phyloP scores from a whole-genome alignment of 177 flowering plant species.

The Vitis hybrid region DNA sequence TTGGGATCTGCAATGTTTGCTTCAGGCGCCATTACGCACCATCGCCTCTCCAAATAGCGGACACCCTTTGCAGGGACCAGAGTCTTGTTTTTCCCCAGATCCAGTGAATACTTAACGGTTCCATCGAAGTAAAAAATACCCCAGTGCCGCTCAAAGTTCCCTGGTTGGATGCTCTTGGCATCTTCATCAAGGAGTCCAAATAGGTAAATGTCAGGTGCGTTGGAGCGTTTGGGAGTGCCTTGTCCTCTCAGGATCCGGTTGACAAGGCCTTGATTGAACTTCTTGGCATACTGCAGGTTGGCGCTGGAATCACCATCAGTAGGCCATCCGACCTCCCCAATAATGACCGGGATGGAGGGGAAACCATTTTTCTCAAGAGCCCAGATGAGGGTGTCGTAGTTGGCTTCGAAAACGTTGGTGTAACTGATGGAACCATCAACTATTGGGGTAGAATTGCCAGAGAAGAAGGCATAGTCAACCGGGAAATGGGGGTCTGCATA shows the following conservation, averaged over 20 bases:
- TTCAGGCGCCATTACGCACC: constrained; percentile 81
- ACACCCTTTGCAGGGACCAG: constrained; percentile 76
- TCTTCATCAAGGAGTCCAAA: constrained; percentile 84
- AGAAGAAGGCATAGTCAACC: constrained; percentile 79
- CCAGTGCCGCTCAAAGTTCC: constrained; percentile 96
- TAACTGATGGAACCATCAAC: constrained; percentile 79
- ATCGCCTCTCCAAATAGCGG: constrained; percentile 51
- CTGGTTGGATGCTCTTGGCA: constrained; percentile 67
- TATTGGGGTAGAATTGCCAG: constrained; percentile 42
- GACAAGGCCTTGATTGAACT: constrained; percentile 80
- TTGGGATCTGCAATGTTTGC: constrained; percentile 51
- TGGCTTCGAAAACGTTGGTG: constrained; percentile 88
- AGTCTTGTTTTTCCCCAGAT: constrained; percentile 34
- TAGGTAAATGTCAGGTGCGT: constrained; percentile 60
- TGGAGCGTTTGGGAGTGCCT: constrained; percentile 71
- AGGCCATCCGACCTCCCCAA: constrained; percentile 97
- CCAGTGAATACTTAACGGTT: constrained; percentile 53
- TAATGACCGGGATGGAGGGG: constrained; percentile 52
- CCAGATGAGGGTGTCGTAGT: constrained; percentile 78
- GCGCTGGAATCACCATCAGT: constrained; percentile 77
- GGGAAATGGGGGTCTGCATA: constrained; percentile 82
- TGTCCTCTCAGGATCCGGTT: constrained; percentile 43
- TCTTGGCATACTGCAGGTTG: constrained; percentile 48
- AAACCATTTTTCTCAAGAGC: constrained; percentile 88
- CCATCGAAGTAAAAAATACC: constrained; percentile 84